phyloP scores from a whole-genome alignment of 345 rosid genomes.

The Durio zibethinus region DNA sequence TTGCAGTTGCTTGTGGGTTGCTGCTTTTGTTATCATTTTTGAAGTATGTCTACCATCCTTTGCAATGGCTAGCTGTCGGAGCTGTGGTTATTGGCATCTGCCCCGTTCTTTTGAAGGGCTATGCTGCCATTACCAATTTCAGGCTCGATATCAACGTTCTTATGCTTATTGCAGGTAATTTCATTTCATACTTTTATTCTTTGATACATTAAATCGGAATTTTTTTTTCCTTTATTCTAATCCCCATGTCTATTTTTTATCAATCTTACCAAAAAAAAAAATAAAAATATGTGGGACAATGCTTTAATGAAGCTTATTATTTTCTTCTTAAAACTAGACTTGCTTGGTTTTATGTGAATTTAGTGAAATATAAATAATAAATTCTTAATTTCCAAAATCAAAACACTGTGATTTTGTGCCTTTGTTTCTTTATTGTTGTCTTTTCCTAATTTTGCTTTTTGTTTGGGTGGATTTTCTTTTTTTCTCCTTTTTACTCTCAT shows the following conservation, averaged over 20 bases:
- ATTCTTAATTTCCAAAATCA: no score
- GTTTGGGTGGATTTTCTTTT: background rate
- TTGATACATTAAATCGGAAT: no score
- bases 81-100: slow-evolving; percentile 62
- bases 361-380: background rate
- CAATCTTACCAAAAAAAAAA: no score
- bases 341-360: background rate
- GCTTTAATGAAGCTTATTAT: background rate
- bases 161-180: slow-evolving; percentile 67
- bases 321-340: background rate
- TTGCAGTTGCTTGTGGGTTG: slow-evolving; percentile 53
- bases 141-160: slow-evolving; percentile 71
- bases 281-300: background rate
- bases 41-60: slow-evolving; percentile 55
- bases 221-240: slow-evolving; percentile 23
- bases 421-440: background rate
- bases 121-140: slow-evolving; percentile 41
- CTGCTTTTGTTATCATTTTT: slow-evolving; percentile 53
- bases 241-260: no score
- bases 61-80: slow-evolving; percentile 68
- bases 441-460: background rate
- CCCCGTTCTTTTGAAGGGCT: slow-evolving; percentile 52
- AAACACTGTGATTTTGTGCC: no score
- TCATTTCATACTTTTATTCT: background rate
- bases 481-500: background rate